Base-by-base conservation (phyloP, 2,329 filamentous ascomycete genomes). In the Lecanosticta acicola region DNA sequence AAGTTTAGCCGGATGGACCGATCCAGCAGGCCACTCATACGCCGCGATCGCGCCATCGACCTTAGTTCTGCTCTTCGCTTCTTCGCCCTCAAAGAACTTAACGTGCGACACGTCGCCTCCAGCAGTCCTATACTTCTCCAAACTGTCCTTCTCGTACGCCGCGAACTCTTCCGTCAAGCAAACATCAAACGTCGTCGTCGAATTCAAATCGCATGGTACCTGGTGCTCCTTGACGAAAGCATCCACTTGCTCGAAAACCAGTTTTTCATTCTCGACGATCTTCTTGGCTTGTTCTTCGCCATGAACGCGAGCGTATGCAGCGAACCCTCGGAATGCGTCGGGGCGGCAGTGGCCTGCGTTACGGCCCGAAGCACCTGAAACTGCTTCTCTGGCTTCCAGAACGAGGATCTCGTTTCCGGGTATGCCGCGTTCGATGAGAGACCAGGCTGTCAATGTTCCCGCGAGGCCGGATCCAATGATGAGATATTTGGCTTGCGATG, bases 11-110 rank as follows among this genome's bases (percentile, higher is more conserved):
- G 73, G 72, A 55, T 75, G 73, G 26, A 64, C 70, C 2, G 71
- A 74, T 2, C 69, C 73, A 11, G 71, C 73, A 3, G 72, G 69
- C 73, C 73, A 76, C 51, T 75, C 72, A 48, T 75, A 76, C 5
- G 72, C 73, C n/a, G 68, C 65, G 9, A 73, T 43, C 0, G 68
- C 68, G 1, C 57, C 58, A 3, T 55, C 40, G 3, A 74, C 61
- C 20, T 67, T 61, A 0, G 71, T 73, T 44, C 58, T 63, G 5
- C 37, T 36, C 38, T 54, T 56, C 2, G 71, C 70, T 37, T 71
- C 67, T n/a, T 67, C 59, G 14, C 66, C 69, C 24, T 66, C 55
- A 43, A 67, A 68, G 45, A 66, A 63, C 33, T 59, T 64, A 41
- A 73, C 62, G 44, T 71, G 68, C 4, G 67, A 69, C 3, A 69